Base-by-base conservation (phyloP, 2,329 filamentous ascomycete species). In the Fusarium sp. region DNA sequence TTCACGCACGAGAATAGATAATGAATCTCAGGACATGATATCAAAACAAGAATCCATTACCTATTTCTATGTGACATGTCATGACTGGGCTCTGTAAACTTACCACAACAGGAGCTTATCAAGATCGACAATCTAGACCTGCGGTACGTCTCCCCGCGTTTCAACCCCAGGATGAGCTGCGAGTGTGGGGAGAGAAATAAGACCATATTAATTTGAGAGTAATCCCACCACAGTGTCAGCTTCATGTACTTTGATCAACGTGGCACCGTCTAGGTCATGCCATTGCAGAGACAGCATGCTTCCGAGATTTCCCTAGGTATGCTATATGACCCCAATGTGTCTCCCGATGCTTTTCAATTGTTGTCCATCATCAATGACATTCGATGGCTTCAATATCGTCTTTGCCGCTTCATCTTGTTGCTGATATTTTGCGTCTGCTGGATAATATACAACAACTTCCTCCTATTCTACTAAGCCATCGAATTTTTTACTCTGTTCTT, bases 151-250 rank as follows among this genome's bases (percentile, higher is more conserved):
- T 65, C 50, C 56, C 50, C 44, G 54, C 50, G 50, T 68, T 46
- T 70, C 42, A 59, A 57, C 60, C 50, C 22, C 52, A 45, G 29
- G 35, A 36, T 57, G 35, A 59, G 50, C 60, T 73, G 65, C 54
- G 62, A 66, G 63, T 66, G 74, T 74, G 68, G 66, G 72, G 72
- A 76, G 74, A 76, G 62, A 50, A 45, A 68, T 74, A 55, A 74
- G 68, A 67, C 74, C 73, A 75, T 67, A 63, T 50, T 38, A 29
- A 41, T 22, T 42, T 39, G 38, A 57, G 18, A 41, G 46, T 63
- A 63, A 59, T 61, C 36, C 50, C 63, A 70, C 59, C 56, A 63
- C 56, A 68, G 45, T 58, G 49, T 52, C 63, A 56, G 50, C 59
- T 73, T 68, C 62, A 62, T 66, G 46, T 68, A 64, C 61, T 56